Conservation (phyloP, 169 alveolate genomes). For the Eimeria maxima region DNA sequence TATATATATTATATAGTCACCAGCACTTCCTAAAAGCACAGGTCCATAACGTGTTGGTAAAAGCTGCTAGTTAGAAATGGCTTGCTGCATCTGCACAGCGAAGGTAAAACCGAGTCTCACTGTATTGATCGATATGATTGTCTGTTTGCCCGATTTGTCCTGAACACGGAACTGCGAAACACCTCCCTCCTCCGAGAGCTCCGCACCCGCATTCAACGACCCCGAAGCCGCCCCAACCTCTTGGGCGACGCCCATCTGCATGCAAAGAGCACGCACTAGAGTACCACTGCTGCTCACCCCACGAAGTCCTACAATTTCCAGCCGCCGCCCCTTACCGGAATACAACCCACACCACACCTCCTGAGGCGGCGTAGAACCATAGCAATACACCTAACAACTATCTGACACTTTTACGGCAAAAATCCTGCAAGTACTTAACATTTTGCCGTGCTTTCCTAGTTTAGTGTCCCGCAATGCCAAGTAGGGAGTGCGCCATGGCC, state of each 20-base stretch:
- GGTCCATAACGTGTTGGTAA: not conserved
- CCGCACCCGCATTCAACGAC: slow-evolving; percentile 79
- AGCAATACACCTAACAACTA: not conserved
- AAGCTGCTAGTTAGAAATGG: not conserved
- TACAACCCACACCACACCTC: not conserved
- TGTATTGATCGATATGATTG: slow-evolving; percentile 79
- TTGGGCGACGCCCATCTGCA: slow-evolving; percentile 59
- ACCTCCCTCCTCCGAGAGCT: slow-evolving; percentile 74
- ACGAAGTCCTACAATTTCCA: not conserved
- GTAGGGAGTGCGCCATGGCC: not conserved
- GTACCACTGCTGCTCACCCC: not conserved
- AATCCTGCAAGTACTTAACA: not conserved
- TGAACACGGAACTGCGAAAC: slow-evolving; percentile 68
- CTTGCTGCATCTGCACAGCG: not conserved
- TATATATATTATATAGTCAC: no score
- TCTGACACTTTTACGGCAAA: not conserved
- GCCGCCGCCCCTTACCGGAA: not conserved
- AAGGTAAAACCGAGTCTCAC: not conserved
- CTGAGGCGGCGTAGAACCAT: not conserved
- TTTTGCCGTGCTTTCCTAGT: not conserved
- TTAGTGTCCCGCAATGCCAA: not conserved
- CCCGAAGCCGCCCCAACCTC: slow-evolving; percentile 65
- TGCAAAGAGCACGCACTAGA: not conserved
- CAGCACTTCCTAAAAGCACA: not conserved
- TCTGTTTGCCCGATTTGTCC: slow-evolving; percentile 78